Percentiles rank a stretch among this genome's conserved stretches.
phyloP scores from a whole-genome alignment of 148 eudicot species.

The Diospyros kaki region DNA sequence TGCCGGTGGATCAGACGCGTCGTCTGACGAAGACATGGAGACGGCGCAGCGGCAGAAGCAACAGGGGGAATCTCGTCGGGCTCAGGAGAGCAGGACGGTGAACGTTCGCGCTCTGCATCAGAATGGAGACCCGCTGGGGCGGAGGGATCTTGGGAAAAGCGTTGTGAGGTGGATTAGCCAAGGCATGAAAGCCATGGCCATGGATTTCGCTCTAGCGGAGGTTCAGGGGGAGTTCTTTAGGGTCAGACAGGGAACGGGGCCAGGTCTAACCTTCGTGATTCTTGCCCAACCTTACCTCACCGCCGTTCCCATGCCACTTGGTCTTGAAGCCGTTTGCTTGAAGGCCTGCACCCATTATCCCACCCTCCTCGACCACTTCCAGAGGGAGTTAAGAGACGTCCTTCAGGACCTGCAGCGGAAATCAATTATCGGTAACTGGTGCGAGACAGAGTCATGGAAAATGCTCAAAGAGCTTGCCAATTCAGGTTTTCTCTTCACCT shows the following conservation, averaged over 20 bases:
- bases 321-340: constrained; percentile 65
- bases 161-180: constrained; percentile 67
- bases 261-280: constrained; percentile 69
- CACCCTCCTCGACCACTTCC: constrained; percentile 76
- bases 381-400: constrained; percentile 77
- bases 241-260: constrained; percentile 58
- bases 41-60: background rate
- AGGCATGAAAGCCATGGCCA: constrained; percentile 83
- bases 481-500: constrained; percentile 39
- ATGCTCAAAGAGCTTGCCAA: constrained; percentile 63
- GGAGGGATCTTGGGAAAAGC: constrained; percentile 61
- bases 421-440: constrained; percentile 41
- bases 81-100: constrained; percentile 7
- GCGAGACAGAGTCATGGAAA: constrained; percentile 67
- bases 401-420: constrained; percentile 49
- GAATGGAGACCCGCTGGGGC: constrained; percentile 75
- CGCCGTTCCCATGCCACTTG: constrained; percentile 77
- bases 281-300: constrained; percentile 74
- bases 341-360: constrained; percentile 89
- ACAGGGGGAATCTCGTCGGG: background rate
- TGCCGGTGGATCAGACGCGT: background rate
- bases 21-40: background rate
- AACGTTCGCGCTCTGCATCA: constrained; percentile 30
- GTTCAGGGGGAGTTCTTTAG: constrained; percentile 61
- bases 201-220: constrained; percentile 56